Evolutionary conservation across 805 yeast genomes (phyloP).

Genomic region (Kazachstania viticola): DNA sequence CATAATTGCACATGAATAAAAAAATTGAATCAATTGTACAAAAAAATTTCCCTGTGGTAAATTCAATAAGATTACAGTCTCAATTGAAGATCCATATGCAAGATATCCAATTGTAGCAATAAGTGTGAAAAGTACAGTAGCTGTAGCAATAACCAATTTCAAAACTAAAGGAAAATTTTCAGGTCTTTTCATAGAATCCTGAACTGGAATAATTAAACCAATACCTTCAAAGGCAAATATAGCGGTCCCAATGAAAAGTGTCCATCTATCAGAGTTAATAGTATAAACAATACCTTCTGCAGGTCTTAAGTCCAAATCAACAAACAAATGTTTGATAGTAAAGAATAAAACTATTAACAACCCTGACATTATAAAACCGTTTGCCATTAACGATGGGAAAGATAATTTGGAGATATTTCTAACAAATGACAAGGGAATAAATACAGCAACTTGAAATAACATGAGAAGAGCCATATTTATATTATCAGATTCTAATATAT

Average conservation of each 20-base stretch:
- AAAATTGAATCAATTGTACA: slow-evolving; percentile 54
- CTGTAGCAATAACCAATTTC: slow-evolving; percentile 47
- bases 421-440: slow-evolving; percentile 59
- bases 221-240: slow-evolving; percentile 86
- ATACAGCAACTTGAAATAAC: slow-evolving; percentile 41
- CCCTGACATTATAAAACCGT: slow-evolving; percentile 56
- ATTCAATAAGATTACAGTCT: slow-evolving; percentile 61
- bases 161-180: slow-evolving; percentile 60
- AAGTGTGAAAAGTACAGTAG: slow-evolving; percentile 48
- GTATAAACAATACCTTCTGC: slow-evolving; percentile 39
- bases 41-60: slow-evolving; percentile 56
- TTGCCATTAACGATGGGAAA: slow-evolving; percentile 60
- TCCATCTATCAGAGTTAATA: slow-evolving; percentile 49
- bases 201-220: slow-evolving; percentile 71
- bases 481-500: slow-evolving; percentile 31
- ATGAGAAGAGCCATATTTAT: slow-evolving; percentile 37
- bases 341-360: slow-evolving; percentile 51
- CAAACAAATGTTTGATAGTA: slow-evolving; percentile 27
- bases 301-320: slow-evolving; percentile 30
- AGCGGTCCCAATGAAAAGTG: slow-evolving; percentile 71
- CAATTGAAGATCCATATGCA: slow-evolving; percentile 51
- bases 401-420: slow-evolving; percentile 70
- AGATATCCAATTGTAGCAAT: slow-evolving; percentile 60
- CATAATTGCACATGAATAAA: slow-evolving; percentile 64
- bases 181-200: slow-evolving; percentile 70